phyloP scores from a whole-genome alignment of 2,329 filamentous ascomycete genomes.

The Phialophora macrospora region DNA sequence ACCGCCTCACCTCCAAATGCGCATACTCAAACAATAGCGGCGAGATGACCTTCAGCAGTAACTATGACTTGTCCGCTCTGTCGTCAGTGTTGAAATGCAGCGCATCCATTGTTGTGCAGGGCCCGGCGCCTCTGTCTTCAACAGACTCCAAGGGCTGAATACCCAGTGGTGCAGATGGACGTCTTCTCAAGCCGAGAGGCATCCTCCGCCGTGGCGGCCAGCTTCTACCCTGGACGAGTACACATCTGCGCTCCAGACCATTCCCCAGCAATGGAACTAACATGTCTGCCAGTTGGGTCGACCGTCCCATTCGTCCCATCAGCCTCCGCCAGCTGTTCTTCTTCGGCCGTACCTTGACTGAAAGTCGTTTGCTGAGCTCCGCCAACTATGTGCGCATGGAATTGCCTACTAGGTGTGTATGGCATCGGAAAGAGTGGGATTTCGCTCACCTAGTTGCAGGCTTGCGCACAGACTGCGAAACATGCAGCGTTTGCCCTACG shows the following conservation, averaged over 20 bases:
- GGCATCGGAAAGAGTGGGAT: background rate
- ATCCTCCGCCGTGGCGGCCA: conserved; percentile 62
- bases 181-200: conserved; percentile 38
- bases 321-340: conserved; percentile 95
- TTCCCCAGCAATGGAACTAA: conserved; percentile 32
- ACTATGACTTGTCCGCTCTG: conserved; percentile 13
- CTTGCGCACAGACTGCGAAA: conserved; percentile 93
- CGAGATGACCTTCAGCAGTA: conserved; percentile 16
- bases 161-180: conserved; percentile 16
- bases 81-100: conserved; percentile 36
- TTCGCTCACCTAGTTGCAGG: conserved; percentile 51
- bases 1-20: conserved; percentile 1
- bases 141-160: conserved; percentile 3
- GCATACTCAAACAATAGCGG: conserved; percentile 16
- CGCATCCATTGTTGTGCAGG: conserved; percentile 23
- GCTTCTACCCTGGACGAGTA: conserved; percentile 66
- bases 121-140: conserved; percentile 21
- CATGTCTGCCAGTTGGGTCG: conserved; percentile 73
- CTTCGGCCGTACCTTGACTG: conserved; percentile 91
- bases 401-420: conserved; percentile 74
- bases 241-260: conserved; percentile 30
- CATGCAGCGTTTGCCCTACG: conserved; percentile 94
- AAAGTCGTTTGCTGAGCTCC: conserved; percentile 85
- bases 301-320: conserved; percentile 90
- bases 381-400: conserved; percentile 98